Evolutionary conservation across 2,329 filamentous ascomycete genomes (phyloP), one percentile per base, ranked within the genome.

Genomic region (Colletotrichum sp.): DNA sequence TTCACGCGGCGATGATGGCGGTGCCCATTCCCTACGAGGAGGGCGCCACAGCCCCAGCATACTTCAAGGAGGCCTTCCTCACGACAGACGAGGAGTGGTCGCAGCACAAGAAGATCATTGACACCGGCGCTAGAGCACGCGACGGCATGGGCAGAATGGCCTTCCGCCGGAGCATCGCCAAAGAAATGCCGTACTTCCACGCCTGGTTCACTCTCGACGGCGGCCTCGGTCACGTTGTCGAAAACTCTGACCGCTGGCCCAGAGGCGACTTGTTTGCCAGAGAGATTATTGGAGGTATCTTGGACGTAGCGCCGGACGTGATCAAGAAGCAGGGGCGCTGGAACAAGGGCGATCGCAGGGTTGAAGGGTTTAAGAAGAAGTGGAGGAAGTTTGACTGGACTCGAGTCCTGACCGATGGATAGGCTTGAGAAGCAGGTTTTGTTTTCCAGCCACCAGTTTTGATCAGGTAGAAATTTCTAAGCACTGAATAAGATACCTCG

Each of bases 161-260:
- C 2, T 99, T 99, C 83, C 90, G 96, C 1, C 90, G 93, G 72
- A 94, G 91, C 24, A 88, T 99, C 76, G 95, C 95, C 15, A 98
- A 98, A 86, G 96, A 99, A 87, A 96, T 98, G 94, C 96, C 98
- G 0, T 99, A 99, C 84, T 99, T 99, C 81, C 97, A 99, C 83
- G 96, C 93, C 24, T 99, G 96, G 96, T 99, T 99, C 82, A 92
- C 92, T 68, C 87, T 99, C 1, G 96, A 99, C 82, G 97, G 97
- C 4, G 97, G 97, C 0, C 85, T 99, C 78, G 97, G 95, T 0
- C 97, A 99, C 83, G 89, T 99, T 10, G 94, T 99, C 0, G 97
- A 99, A 85, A 95, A 99, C 80, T 88, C 92, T 32, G 90, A 92
- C 65, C 89, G 93, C 67, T 99, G 97, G 97, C 98, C 98, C 0